A percentile compares a stretch with the other conserved stretches of the same genome.
Conservation (phyloP, 2,329 filamentous ascomycete genomes). For the Paecilomyces sp. region DNA sequence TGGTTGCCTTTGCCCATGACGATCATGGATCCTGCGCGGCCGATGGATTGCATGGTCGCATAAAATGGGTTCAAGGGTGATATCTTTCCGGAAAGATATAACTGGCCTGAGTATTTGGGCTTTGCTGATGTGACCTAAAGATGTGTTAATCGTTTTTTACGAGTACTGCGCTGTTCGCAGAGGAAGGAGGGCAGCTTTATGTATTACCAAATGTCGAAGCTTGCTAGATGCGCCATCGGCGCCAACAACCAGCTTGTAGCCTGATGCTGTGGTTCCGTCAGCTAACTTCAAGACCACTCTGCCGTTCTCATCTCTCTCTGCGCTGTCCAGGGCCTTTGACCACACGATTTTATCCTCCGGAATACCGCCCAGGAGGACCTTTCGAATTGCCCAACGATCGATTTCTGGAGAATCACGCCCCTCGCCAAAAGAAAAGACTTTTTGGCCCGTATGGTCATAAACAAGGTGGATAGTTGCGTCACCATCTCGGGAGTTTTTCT, state of each 20-base stretch:
- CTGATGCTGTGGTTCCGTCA: conserved; percentile 22
- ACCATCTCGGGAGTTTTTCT: conserved; percentile 14
- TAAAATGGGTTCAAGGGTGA: conserved; percentile 19
- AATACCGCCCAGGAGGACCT: conserved; percentile 27
- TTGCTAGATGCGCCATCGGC: conserved; percentile 44
- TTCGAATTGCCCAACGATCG: conserved; percentile 29
- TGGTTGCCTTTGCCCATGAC: conserved; percentile 10
- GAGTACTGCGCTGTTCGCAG: too few relatives aligned
- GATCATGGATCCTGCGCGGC: conserved; percentile 10
- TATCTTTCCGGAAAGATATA: conserved; percentile 18
- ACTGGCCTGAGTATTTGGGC: conserved; percentile 27
- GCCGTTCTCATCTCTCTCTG: conserved; percentile 7
- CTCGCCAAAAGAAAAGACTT: conserved; percentile 7
- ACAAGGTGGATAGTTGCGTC: too few relatives aligned
- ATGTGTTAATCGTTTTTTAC: too few relatives aligned
- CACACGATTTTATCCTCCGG: conserved; percentile 26
- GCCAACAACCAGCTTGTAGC: conserved; percentile 41
- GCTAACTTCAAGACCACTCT: conserved; percentile 14
- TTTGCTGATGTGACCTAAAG: conserved; percentile 22
- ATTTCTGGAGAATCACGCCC: conserved; percentile 32
- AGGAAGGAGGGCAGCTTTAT: too few relatives aligned
- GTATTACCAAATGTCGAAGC: conserved; percentile 17
- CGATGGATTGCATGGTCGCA: conserved; percentile 13
- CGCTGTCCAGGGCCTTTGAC: conserved; percentile 17
- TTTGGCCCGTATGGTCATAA: too few relatives aligned